Conservation (phyloP, 352 stramenopile genomes). For the Phytophthora pini region DNA sequence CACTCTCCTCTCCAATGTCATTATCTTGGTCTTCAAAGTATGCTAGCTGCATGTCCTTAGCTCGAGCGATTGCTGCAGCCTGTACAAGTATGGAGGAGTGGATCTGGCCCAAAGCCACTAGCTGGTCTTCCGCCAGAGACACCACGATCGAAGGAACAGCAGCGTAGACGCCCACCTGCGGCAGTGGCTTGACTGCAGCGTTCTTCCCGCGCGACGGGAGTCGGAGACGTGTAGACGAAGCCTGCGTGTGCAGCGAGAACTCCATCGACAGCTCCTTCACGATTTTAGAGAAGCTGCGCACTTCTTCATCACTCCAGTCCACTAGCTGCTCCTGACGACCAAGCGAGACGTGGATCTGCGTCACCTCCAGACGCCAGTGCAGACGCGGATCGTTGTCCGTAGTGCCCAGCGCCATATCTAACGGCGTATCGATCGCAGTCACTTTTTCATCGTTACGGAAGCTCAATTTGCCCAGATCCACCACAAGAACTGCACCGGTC, state of each 20-base stretch:
- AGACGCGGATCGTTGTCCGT: constrained; percentile 32
- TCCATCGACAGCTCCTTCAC: constrained; percentile 69
- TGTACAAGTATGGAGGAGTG: constrained; percentile 57
- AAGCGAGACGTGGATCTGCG: constrained; percentile 66
- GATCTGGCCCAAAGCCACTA: constrained; percentile 58
- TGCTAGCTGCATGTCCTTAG: constrained; percentile 18
- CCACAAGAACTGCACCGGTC: constrained; percentile 53
- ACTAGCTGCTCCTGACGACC: constrained; percentile 47
- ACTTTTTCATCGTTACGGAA: constrained; percentile 59
- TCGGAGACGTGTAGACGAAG: constrained; percentile 32
- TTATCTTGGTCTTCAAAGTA: constrained; percentile 34
- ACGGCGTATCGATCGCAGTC: constrained; percentile 21
- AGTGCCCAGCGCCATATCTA: constrained; percentile 4
- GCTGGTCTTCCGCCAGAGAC: constrained; percentile 58
- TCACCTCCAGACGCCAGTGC: constrained; percentile 69
- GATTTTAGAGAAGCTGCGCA: constrained; percentile 49
- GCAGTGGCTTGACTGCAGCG: constrained; percentile 14
- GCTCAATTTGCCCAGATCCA: constrained; percentile 76
- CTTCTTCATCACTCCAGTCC: constrained; percentile 46
- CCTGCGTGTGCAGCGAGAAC: constrained; percentile 57
- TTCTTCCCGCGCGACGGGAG: constrained; percentile 23
- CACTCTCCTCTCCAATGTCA: constrained; percentile 26
- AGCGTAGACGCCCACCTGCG: constrained; percentile 46
- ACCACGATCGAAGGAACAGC: constrained; percentile 50
- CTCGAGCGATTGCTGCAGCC: constrained; percentile 16